Base-by-base conservation (phyloP, 2,329 filamentous ascomycete species). In the Aspergillus sp. region DNA sequence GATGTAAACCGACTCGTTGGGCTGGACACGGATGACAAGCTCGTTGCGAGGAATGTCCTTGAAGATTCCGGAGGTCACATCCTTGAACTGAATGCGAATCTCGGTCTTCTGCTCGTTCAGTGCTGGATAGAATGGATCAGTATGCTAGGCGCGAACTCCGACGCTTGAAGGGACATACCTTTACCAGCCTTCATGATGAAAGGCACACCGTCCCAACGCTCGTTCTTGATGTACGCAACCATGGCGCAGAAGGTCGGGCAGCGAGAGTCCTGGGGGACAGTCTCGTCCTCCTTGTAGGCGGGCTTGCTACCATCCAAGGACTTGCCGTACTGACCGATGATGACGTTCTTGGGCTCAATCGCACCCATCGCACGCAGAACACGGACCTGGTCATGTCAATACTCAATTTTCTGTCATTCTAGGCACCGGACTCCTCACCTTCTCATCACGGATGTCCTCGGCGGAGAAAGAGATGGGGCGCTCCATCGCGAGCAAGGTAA, bases 151-250 rank as follows among this genome's bases (percentile, higher is more conserved):
- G 10, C 18, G 16, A 14, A 24, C 46, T 12, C 32, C 26, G 31
- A 32, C 24, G 24, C 11, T 26, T 6, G 10, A 26, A 16, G 56
- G 9, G 52, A 55, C 66, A 63, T 72, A 82, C 81, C 83, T 84
- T 99, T 99, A 71, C 95, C 95, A 50, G 95, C 95, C 89, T 99
- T 99, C 82, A 99, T 86, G 79, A 99, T 99, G 84, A 99, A 99
- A 54, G 95, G 95, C 55, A 99, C 95, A 58, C 95, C 96, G 68
- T 99, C 96, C 95, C 95, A 99, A 70, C 95, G 86, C 87, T 99
- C 95, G 78, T 99, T 99, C 87, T 98, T 98, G 81, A 99, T 98
- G 81, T 96, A 96, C 39, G 92, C 93, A 39, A 96, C 94, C 79
- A 99, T 88, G 42, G 95, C 94, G 73, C 93, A 96, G 84, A 99